Conservation (phyloP, 2,329 filamentous ascomycete genomes). For the Fusarium decemcellulare region DNA sequence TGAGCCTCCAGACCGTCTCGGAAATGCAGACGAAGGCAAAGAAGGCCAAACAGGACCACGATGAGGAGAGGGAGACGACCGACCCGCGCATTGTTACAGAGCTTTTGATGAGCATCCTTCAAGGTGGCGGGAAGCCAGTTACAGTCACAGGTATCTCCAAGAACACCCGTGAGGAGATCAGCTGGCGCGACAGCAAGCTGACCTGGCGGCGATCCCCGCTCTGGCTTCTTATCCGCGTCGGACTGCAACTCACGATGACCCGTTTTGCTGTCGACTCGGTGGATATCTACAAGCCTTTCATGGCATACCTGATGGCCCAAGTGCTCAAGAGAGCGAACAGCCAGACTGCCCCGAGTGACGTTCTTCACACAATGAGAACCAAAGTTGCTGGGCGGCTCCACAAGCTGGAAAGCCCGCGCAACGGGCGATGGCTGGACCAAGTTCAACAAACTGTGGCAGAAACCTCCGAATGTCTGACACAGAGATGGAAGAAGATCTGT, state of each 20-base stretch:
- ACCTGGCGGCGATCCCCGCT: constrained; percentile 66
- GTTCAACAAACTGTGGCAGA: constrained; percentile 9
- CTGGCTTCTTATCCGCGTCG: constrained; percentile 69
- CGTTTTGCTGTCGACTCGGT: not conserved
- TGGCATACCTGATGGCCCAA: constrained; percentile 25
- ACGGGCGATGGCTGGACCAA: constrained; percentile 16
- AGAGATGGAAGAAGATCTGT: constrained; percentile 27
- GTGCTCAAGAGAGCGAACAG: not conserved
- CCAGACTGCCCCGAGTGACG: not conserved
- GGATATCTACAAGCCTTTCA: constrained; percentile 33
- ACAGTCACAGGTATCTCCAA: constrained; percentile 58
- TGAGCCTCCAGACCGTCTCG: constrained; percentile 47
- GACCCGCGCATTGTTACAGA: constrained; percentile 67
- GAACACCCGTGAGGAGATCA: constrained; percentile 66
- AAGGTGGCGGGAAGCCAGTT: constrained; percentile 50
- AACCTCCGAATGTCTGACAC: not conserved
- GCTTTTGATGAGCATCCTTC: constrained; percentile 57
- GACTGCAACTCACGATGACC: constrained; percentile 56
- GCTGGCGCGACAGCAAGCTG: constrained; percentile 51
- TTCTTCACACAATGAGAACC: constrained; percentile 26
- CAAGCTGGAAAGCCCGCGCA: constrained; percentile 8
- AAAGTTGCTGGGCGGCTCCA: constrained; percentile 30
- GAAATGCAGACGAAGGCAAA: constrained; percentile 37
- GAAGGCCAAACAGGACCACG: constrained; percentile 55
- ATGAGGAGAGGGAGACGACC: constrained; percentile 63